Conservation (phyloP, 1,284 basidiomycete species). For the Filobasidium uniguttulatum region DNA sequence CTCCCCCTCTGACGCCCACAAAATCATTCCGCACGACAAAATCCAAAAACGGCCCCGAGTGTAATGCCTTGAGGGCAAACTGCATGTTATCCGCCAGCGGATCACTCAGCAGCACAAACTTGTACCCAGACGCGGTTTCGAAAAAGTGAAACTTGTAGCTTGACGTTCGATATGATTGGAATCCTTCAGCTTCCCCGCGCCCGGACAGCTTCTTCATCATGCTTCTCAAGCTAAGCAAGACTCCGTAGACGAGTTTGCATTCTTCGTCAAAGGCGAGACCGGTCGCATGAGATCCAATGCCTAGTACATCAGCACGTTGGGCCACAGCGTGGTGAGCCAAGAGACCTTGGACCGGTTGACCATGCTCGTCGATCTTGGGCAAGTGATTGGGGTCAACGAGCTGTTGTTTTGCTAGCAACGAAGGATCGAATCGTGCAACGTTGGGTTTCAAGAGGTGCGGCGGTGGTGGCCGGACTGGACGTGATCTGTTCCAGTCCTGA, state of each 20-base stretch:
- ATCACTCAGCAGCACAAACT: slow-evolving; percentile 87
- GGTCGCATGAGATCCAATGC: neutral
- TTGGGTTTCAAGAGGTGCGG: slow-evolving; percentile 59
- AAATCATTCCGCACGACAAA: slow-evolving; percentile 79
- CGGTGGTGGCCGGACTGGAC: slow-evolving; percentile 53
- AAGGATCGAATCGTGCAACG: slow-evolving; percentile 39
- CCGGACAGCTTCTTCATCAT: slow-evolving; percentile 90
- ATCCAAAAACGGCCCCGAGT: slow-evolving; percentile 85
- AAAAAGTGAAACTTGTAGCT: slow-evolving; percentile 86
- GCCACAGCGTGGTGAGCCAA: neutral
- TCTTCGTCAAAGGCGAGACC: slow-evolving; percentile 89
- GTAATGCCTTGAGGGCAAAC: slow-evolving; percentile 72
- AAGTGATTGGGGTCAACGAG: neutral
- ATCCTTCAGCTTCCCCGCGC: slow-evolving; percentile 69
- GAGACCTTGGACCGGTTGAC: neutral
- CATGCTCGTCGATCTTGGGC: neutral
- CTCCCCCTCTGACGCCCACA: slow-evolving; percentile 59
- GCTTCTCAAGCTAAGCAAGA: slow-evolving; percentile 78
- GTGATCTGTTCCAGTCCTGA: slow-evolving; percentile 79
- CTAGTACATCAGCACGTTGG: neutral
- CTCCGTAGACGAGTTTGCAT: slow-evolving; percentile 92
- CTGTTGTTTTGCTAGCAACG: neutral
- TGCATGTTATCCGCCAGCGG: slow-evolving; percentile 67
- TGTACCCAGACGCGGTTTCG: slow-evolving; percentile 84
- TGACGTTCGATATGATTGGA: slow-evolving; percentile 80